phyloP scores from a whole-genome alignment of 2,329 filamentous ascomycete genomes.

The Penicillium sp. region DNA sequence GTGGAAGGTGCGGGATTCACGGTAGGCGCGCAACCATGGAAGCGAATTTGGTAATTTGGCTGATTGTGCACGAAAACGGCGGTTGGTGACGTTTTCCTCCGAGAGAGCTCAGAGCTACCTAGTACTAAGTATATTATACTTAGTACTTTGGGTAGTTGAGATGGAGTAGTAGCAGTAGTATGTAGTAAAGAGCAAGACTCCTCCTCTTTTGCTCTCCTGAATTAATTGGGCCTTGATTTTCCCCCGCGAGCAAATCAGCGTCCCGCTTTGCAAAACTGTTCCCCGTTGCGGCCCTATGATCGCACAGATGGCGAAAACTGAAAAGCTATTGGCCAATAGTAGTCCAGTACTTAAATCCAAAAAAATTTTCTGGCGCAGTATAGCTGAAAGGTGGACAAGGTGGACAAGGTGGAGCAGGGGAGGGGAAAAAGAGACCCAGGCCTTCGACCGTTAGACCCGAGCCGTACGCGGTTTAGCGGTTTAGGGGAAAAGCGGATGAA shows the following conservation, averaged over 20 bases:
- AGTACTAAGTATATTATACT: no score
- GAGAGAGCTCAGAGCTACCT: not conserved
- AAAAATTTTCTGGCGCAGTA: conserved; percentile 1
- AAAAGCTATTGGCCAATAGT: not conserved
- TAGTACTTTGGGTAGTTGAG: conserved; percentile 18
- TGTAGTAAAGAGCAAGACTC: not conserved
- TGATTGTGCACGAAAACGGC: conserved; percentile 2
- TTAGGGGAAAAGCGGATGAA: conserved; percentile 13
- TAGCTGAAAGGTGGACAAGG: conserved; percentile 13
- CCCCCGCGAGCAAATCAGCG: conserved; percentile 10
- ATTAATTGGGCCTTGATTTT: conserved; percentile 13
- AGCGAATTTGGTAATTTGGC: conserved; percentile 1
- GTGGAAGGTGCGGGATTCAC: conserved; percentile 15
- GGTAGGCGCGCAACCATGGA: conserved; percentile 21
- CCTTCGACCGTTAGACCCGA: not conserved
- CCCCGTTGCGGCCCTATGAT: not conserved
- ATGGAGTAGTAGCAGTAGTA: conserved; percentile 27
- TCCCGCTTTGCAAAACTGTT: not conserved
- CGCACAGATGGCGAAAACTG: not conserved
- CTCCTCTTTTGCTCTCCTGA: no score
- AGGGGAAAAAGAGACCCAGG: conserved; percentile 8
- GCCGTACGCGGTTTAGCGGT: not conserved
- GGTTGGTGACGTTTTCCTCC: conserved; percentile 25
- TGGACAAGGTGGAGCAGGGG: conserved; percentile 2
- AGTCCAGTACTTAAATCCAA: not conserved